Conservation (phyloP, 23 red algal genomes). For the Gracilaria domingensis region DNA sequence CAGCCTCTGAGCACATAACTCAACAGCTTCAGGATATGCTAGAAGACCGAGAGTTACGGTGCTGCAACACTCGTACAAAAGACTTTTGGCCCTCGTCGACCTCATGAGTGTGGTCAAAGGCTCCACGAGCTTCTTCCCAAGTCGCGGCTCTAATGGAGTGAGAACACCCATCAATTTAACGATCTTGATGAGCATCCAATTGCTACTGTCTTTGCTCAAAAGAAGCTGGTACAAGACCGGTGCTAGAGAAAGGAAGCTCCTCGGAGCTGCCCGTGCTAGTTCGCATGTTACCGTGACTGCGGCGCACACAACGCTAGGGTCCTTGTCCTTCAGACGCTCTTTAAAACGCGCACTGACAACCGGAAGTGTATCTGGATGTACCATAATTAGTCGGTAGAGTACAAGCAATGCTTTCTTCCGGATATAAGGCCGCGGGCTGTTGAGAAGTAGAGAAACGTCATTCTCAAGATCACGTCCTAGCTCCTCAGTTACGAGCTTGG, state of each 20-base stretch:
- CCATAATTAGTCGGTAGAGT: conserved; percentile 74
- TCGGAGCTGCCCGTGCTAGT: conserved; percentile 77
- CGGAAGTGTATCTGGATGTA: conserved; percentile 75
- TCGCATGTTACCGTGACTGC: conserved; percentile 89
- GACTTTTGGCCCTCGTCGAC: conserved; percentile 89
- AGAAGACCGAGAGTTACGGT: conserved; percentile 73
- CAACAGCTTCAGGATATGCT: conserved; percentile 66
- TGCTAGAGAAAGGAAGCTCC: conserved; percentile 73
- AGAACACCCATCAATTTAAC: conserved; percentile 93
- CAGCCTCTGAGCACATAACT: conserved; percentile 72
- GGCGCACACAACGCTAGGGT: conserved; percentile 87
- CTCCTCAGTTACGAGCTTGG: conserved; percentile 83
- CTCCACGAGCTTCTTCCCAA: conserved; percentile 89
- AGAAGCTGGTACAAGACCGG: conserved; percentile 83
- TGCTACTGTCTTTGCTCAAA: conserved; percentile 77
- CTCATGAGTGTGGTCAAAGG: conserved; percentile 82
- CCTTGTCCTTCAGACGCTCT: conserved; percentile 78
- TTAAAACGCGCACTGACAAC: conserved; percentile 74
- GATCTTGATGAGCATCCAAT: conserved; percentile 99
- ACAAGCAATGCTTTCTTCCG: conserved; percentile 95
- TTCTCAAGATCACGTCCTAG: conserved; percentile 80
- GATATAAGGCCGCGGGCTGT: conserved; percentile 88
- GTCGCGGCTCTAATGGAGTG: conserved; percentile 78
- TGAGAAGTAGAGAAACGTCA: conserved; percentile 87
- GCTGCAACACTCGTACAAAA: conserved; percentile 95